Conservation (phyloP, 208 protist species). For the Trypanosoma boissoni region DNA sequence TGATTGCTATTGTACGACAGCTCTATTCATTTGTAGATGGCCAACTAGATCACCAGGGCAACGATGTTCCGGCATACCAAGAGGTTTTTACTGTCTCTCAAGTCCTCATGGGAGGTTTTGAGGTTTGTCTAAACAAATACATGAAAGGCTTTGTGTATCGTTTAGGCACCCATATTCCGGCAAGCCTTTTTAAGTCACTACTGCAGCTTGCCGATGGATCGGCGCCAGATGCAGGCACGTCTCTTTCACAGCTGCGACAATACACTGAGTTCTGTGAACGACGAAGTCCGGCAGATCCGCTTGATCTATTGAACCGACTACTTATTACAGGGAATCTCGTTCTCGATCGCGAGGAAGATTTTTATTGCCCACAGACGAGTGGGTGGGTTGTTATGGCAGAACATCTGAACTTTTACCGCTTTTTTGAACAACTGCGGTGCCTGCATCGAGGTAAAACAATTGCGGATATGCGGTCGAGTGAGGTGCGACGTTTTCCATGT, state of each 20-base stretch:
- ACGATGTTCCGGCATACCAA: slow-evolving; percentile 95
- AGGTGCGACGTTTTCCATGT: slow-evolving; percentile 98
- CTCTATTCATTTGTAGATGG: slow-evolving; percentile 94
- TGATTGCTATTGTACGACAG: slow-evolving; percentile 95
- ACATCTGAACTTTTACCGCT: slow-evolving; percentile 99
- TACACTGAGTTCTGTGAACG: slow-evolving; percentile 49
- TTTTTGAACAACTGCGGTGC: slow-evolving; percentile 98
- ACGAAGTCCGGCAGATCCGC: slow-evolving; percentile 36
- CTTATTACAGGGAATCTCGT: slow-evolving; percentile 81
- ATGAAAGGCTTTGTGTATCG: slow-evolving; percentile 46
- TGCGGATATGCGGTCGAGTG: slow-evolving; percentile 96
- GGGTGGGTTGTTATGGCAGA: slow-evolving; percentile 98
- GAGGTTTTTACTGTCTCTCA: slow-evolving; percentile 97
- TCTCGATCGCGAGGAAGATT: slow-evolving; percentile 80
- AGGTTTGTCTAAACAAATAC: slow-evolving; percentile 81
- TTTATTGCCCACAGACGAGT: slow-evolving; percentile 86
- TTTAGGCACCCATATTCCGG: slow-evolving; percentile 50
- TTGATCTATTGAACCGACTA: slow-evolving; percentile 59
- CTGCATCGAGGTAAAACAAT: slow-evolving; percentile 99
- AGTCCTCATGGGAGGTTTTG: slow-evolving; percentile 86
- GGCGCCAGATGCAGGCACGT: slow-evolving; percentile 27
- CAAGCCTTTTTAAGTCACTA: slow-evolving; percentile 50
- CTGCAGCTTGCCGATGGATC: slow-evolving; percentile 26
- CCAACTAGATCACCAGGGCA: slow-evolving; percentile 89
- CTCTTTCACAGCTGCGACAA: slow-evolving; percentile 57